Evolutionary conservation across 257 asterid genomes (phyloP).

Genomic region (Solanum chaucha): DNA sequence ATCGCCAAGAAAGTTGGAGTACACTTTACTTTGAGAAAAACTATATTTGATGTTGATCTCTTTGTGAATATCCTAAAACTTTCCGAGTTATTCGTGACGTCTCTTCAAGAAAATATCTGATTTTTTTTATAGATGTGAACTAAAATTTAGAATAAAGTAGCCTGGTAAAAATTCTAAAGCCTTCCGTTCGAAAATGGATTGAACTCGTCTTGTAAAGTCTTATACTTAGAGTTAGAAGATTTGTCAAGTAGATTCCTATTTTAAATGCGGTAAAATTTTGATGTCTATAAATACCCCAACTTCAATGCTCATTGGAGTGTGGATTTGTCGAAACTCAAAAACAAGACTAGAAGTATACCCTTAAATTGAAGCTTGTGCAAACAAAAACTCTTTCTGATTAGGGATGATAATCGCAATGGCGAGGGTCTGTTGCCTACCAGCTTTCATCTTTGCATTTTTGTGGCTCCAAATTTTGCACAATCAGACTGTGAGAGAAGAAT

Average conservation of each 20-base stretch:
- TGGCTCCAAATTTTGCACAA: neutral
- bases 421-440: too few relatives aligned
- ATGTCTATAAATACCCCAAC: neutral
- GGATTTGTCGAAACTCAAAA: neutral
- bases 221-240: neutral
- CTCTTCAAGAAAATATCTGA: too few relatives aligned
- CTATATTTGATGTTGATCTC: neutral
- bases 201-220: neutral
- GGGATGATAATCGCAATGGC: too few relatives aligned
- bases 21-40: neutral
- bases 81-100: neutral
- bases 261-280: neutral
- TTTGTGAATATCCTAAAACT: neutral
- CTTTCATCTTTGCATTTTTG: neutral
- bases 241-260: neutral
- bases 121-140: neutral
- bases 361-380: neutral
- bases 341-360: neutral
- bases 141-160: neutral
- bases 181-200: neutral
- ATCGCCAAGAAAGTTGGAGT: neutral
- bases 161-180: fast-evolving
- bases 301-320: neutral
- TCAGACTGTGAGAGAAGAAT: neutral
- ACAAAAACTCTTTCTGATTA: too few relatives aligned